Base-by-base conservation (phyloP, 768 basidiomycete species). In the Porphyrellus cyaneotinctus region DNA sequence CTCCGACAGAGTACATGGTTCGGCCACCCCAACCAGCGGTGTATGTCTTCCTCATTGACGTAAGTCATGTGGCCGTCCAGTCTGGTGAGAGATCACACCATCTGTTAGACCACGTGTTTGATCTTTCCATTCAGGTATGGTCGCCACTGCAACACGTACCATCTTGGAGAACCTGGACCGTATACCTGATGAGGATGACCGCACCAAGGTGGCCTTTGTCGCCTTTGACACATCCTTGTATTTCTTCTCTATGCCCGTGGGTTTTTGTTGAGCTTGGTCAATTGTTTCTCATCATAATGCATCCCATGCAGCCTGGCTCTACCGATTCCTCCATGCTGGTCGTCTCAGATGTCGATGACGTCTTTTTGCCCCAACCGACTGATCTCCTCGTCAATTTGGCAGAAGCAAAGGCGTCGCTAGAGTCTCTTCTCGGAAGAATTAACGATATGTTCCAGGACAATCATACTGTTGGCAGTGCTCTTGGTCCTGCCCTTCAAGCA, bases 381-480 rank as follows among this genome's bases (percentile, higher is more conserved):
- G 95, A 98, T 67, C 78, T 98, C n/a, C 84, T 98, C 31, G 89
- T 98, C 64, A 98, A 97, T 75, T 75, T 98, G 54, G 80, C 83
- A 13, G 97, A 98, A 72, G 80, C 87, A 11, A 83, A 89, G 37
- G 74, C 82, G 1, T 83, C 87, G 2, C 72, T 98, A 42, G 95
- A 98, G 67, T 72, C 78, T 15, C 79, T 99, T 22, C 80, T 99
- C 1, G 82, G 85, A 17, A 76, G 88, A 48, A 78, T 99, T 50
- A 89, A 85, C 60, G 95, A 95, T 51, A 98, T 99, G 95, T 99
- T 98, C 82, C 83, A 88, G 69, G 95, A 98, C n/a, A 92, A 91
- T 55, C 87, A 86, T 64, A 85, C 86, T 26, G 85, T 95, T 52
- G 95, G 95, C 4, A 95, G 90, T 70, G 97, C 97, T 3, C 74